Evolutionary conservation across 495 filamentous ascomycete species (phyloP).

Genomic region (Pyrenopolyporus hunteri): DNA sequence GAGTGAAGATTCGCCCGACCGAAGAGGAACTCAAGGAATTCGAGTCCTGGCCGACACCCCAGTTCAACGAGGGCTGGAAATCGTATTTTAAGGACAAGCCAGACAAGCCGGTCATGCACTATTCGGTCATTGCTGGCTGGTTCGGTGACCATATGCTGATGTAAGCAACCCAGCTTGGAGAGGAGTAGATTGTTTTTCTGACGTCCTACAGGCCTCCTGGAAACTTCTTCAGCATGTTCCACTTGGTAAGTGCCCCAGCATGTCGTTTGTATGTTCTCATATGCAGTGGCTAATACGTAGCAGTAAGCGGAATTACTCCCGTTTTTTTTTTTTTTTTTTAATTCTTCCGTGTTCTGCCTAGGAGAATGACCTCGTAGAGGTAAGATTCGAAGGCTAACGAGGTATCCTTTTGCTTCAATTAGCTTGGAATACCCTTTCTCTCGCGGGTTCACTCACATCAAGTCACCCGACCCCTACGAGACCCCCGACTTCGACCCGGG

Average conservation of each 20-base stretch:
- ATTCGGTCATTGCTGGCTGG: conserved; percentile 71
- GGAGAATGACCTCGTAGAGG: too few relatives aligned
- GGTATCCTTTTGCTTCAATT: not conserved
- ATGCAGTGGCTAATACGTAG: not conserved
- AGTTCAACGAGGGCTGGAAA: conserved; percentile 75
- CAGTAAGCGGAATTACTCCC: too few relatives aligned
- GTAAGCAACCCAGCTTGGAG: conserved; percentile 26
- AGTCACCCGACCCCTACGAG: conserved; percentile 73
- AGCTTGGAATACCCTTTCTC: conserved; percentile 79
- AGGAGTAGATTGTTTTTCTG: not conserved
- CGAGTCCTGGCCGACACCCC: conserved; percentile 67
- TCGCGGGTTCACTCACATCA: conserved; percentile 74
- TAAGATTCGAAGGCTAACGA: not conserved
- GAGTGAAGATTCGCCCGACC: conserved; percentile 78
- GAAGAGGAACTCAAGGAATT: conserved; percentile 72
- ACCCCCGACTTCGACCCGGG: conserved; percentile 80
- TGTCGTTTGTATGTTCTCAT: not conserved
- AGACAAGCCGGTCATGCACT: conserved; percentile 88
- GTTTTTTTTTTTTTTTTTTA: too few relatives aligned
- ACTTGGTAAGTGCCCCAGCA: conserved; percentile 52
- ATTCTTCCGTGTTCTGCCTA: too few relatives aligned
- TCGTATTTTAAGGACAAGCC: conserved; percentile 85
- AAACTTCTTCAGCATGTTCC: conserved; percentile 89
- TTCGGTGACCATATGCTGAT: conserved; percentile 75
- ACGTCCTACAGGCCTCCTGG: conserved; percentile 59